These are phyloP conservation scores for Euphorbia pulcherrima DNA, from an alignment of 345 rosid genomes.

Conservation along the genomic window DNA sequence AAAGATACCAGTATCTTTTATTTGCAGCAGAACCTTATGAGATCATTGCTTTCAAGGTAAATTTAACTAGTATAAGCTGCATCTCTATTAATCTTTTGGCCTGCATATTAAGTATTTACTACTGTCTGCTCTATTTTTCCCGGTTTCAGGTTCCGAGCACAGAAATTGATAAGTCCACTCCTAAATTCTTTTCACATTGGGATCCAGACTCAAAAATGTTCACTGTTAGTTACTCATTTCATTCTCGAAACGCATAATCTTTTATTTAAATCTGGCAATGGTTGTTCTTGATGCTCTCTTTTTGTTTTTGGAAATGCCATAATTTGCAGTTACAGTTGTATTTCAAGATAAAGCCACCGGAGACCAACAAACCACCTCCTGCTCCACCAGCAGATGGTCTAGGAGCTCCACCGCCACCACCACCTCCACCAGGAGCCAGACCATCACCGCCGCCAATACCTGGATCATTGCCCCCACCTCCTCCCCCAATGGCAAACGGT, in stretches of 20 bases:
- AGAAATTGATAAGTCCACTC: conserved; percentile 93
- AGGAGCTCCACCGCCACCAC: conserved; percentile 57
- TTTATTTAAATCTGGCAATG: not conserved
- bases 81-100: not conserved
- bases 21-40: conserved; percentile 98
- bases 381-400: conserved; percentile 58
- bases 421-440: conserved; percentile 71
- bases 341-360: conserved; percentile 76
- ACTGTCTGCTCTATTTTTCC: not conserved
- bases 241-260: not conserved
- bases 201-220: conserved; percentile 99
- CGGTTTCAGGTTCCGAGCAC: conserved; percentile 89
- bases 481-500: conserved; percentile 74
- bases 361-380: conserved; percentile 66
- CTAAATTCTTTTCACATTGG: conserved; percentile 97
- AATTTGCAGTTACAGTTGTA: conserved; percentile 75
- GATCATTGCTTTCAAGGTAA: conserved; percentile 91
- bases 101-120: not conserved
- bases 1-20: conserved; percentile 83
- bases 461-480: conserved; percentile 70
- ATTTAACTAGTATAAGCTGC: not conserved
- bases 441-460: conserved; percentile 44
- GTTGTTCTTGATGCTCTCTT: not conserved
- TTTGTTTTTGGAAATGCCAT: conserved; percentile 6
- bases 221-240: conserved; percentile 52